These are phyloP conservation scores for Fusarium heterosporum DNA, from an alignment of 2,329 filamentous ascomycete species.

Conservation along the genomic window DNA sequence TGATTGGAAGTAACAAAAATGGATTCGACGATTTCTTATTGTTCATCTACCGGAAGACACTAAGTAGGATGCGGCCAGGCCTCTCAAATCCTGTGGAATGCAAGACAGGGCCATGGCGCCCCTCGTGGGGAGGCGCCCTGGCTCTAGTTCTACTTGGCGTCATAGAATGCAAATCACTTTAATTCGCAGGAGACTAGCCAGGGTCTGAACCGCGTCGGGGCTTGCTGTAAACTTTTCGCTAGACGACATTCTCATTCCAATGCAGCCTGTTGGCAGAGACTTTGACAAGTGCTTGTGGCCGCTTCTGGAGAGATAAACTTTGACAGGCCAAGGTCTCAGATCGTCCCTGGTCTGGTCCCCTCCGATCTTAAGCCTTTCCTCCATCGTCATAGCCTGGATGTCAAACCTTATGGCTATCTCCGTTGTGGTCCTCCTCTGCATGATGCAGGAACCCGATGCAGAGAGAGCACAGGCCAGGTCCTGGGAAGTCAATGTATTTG, in stretches of 20 bases:
- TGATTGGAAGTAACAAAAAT: conserved; percentile 1
- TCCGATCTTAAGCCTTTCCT: background rate
- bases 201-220: background rate
- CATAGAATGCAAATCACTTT: conserved; percentile 8
- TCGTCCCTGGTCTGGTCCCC: conserved; percentile 3
- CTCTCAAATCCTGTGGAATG: conserved; percentile 17
- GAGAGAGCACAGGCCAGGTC: background rate
- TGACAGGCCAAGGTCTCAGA: conserved; percentile 4
- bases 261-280: background rate
- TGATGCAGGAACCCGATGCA: conserved; percentile 27
- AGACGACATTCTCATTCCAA: conserved; percentile 25
- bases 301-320: conserved; percentile 19
- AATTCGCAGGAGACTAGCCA: background rate
- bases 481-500: background rate
- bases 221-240: conserved; percentile 13
- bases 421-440: background rate
- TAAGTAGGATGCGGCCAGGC: conserved; percentile 28
- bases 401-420: background rate
- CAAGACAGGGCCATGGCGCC: conserved; percentile 1
- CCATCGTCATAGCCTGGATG: background rate
- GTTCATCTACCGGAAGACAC: background rate
- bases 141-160: conserved; percentile 10
- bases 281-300: background rate
- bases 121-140: conserved; percentile 13
- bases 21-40: conserved; percentile 28